These are phyloP conservation scores for Mycena citricolor DNA, from an alignment of 1,284 basidiomycete species.

Conservation along the genomic window DNA sequence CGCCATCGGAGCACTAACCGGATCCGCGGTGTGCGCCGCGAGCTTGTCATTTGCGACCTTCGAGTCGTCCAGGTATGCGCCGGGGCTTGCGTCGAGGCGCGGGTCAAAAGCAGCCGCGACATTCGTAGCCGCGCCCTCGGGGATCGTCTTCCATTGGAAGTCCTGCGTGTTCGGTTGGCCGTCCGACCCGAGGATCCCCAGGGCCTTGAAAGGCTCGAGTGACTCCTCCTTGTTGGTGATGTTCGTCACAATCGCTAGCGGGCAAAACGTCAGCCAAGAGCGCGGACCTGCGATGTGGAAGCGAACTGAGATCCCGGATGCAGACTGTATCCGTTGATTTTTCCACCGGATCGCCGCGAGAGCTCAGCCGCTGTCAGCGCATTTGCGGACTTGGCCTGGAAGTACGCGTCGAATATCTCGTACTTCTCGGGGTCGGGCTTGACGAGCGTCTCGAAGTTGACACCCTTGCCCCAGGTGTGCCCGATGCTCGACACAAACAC, in stretches of 20 bases:
- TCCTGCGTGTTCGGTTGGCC: background rate
- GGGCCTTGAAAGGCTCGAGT: background rate
- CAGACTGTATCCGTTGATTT: background rate
- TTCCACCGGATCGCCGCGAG: background rate
- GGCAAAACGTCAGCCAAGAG: background rate
- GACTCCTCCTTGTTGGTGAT: background rate
- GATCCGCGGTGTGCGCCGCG: conserved; percentile 2
- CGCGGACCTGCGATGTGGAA: background rate
- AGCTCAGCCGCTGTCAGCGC: conserved; percentile 2
- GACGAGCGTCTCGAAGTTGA: background rate
- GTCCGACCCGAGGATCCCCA: conserved; percentile 1
- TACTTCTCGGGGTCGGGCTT: background rate
- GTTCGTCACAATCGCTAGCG: background rate
- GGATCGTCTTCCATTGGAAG: conserved; percentile 10
- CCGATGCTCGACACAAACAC: background rate
- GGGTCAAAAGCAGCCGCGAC: conserved; percentile 7
- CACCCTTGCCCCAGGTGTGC: background rate
- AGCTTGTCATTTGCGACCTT: background rate
- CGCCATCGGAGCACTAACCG: background rate
- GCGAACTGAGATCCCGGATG: conserved; percentile 7
- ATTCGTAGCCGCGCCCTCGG: conserved; percentile 11
- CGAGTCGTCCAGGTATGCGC: conserved; percentile 6
- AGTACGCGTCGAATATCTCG: background rate
- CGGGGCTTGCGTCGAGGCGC: conserved; percentile 1
- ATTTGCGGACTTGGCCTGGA: background rate